These are phyloP conservation scores for Chlorella sp. DNA, from an alignment of 139 green algal genomes.

Conservation along the genomic window DNA sequence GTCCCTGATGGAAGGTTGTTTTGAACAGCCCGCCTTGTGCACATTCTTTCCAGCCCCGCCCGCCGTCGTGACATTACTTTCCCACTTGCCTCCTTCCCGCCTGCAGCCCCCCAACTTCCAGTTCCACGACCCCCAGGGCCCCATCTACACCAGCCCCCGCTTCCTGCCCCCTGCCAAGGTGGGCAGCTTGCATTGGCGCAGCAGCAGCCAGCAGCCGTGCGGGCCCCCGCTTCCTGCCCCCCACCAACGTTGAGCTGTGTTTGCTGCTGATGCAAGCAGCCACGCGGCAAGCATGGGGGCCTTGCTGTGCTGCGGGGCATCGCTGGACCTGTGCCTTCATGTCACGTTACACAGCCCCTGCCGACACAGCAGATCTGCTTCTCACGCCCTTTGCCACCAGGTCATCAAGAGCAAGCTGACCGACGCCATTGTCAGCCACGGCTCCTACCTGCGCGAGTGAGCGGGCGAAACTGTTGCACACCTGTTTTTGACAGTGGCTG, in stretches of 20 bases:
- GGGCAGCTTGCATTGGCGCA: too few relatives aligned
- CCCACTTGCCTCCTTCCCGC: not conserved
- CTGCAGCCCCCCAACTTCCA: slow-evolving; percentile 87
- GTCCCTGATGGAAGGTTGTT: not conserved
- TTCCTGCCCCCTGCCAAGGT: slow-evolving; percentile 95
- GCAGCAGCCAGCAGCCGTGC: too few relatives aligned
- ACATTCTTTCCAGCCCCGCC: too few relatives aligned
- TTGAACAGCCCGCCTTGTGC: not conserved
- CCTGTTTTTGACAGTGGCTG: too few relatives aligned
- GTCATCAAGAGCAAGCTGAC: slow-evolving; percentile 72
- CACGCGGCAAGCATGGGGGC: too few relatives aligned
- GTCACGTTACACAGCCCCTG: not conserved
- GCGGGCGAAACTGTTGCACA: too few relatives aligned
- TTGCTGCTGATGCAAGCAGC: too few relatives aligned
- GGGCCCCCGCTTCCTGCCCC: too few relatives aligned
- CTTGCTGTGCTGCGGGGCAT: not conserved
- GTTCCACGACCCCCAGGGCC: slow-evolving; percentile 96
- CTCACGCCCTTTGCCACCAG: slow-evolving; percentile 89
- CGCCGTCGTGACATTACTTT: too few relatives aligned
- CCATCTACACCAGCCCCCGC: slow-evolving; percentile 98
- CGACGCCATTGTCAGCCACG: slow-evolving; percentile 86
- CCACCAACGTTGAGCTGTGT: too few relatives aligned
- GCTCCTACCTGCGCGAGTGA: slow-evolving; percentile 78
- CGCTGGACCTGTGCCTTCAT: not conserved
- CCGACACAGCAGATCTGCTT: not conserved